Conservation (phyloP, 495 filamentous ascomycete genomes). For the Trypethelium eluteriae region DNA sequence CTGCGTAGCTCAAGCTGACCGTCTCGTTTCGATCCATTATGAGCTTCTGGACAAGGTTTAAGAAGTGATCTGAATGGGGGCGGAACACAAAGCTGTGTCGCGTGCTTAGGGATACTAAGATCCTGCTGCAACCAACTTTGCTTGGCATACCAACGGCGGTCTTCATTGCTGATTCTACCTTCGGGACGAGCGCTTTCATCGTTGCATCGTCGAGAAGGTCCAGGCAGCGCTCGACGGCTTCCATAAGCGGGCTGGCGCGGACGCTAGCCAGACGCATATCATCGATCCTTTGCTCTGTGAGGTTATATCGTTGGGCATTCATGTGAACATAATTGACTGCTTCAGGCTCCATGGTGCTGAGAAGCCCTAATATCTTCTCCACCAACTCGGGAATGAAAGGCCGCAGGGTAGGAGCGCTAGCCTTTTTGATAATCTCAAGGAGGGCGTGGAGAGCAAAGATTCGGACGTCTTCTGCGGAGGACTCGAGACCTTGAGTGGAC, state of each 20-base stretch:
- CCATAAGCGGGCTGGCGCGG: slow-evolving; percentile 80
- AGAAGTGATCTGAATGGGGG: slow-evolving; percentile 68
- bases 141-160: slow-evolving; percentile 82
- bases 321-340: slow-evolving; percentile 86
- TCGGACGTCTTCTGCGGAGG: slow-evolving; percentile 76
- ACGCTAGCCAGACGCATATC: slow-evolving; percentile 71
- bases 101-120: slow-evolving; percentile 80
- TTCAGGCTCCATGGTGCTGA: slow-evolving; percentile 81
- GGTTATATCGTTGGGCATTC: slow-evolving; percentile 76
- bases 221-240: slow-evolving; percentile 83
- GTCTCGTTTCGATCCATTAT: slow-evolving; percentile 86
- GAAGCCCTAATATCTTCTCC: slow-evolving; percentile 66
- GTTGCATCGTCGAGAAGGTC: slow-evolving; percentile 71
- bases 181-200: slow-evolving; percentile 63
- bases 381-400: slow-evolving; percentile 76
- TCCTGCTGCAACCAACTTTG: slow-evolving; percentile 80
- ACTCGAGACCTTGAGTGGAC: slow-evolving; percentile 82
- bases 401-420: slow-evolving; percentile 57
- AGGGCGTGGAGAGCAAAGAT: slow-evolving; percentile 57
- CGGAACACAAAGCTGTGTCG: slow-evolving; percentile 64
- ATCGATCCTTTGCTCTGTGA: slow-evolving; percentile 78
- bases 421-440: slow-evolving; percentile 80
- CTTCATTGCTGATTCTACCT: slow-evolving; percentile 69
- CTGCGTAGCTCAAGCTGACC: slow-evolving; percentile 76
- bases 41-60: slow-evolving; percentile 67